phyloP scores from a whole-genome alignment of 129 eudicot genomes.

The sunflower (Helianthus annuus) region DNA sequence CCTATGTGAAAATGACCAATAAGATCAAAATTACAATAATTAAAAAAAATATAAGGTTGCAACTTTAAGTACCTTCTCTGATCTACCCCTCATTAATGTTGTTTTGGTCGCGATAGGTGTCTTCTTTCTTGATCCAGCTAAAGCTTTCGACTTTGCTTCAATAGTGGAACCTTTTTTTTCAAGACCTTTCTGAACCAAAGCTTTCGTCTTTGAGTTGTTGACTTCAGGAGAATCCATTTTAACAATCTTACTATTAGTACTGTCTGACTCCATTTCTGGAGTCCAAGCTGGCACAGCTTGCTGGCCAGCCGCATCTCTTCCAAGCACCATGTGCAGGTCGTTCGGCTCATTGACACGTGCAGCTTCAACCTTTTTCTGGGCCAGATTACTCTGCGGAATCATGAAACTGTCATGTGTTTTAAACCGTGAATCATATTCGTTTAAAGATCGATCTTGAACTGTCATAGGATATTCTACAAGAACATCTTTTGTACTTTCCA shows the following conservation, averaged over 20 bases:
- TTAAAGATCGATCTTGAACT: slow-evolving; percentile 41
- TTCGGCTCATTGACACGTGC: slow-evolving; percentile 49
- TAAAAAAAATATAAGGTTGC: background rate
- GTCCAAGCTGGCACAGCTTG: slow-evolving; percentile 53
- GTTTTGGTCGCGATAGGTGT: slow-evolving; percentile 45
- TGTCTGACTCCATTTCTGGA: slow-evolving; percentile 61
- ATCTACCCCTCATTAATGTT: slow-evolving; percentile 38
- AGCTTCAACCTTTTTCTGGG: slow-evolving; percentile 18
- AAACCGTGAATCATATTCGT: slow-evolving; percentile 31
- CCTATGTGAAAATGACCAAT: slow-evolving; percentile 42
- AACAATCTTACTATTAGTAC: slow-evolving; percentile 21
- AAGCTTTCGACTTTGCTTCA: slow-evolving; percentile 52
- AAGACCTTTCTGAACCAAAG: slow-evolving; percentile 18
- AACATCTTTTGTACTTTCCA: slow-evolving; percentile 42
- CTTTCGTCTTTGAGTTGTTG: slow-evolving; percentile 32
- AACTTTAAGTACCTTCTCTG: slow-evolving; percentile 58
- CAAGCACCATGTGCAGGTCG: slow-evolving; percentile 66
- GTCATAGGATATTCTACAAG: slow-evolving; percentile 54
- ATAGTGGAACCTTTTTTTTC: slow-evolving; percentile 35
- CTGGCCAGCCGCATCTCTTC: slow-evolving; percentile 46
- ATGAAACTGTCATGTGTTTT: slow-evolving; percentile 44
- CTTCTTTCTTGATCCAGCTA: slow-evolving; percentile 41
- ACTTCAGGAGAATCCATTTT: slow-evolving; percentile 38
- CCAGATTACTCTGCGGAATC: slow-evolving; percentile 44
- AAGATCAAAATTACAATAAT: slow-evolving; percentile 20